Base-by-base conservation (phyloP, 2,329 filamentous ascomycete genomes). In the Fusarium sp. region DNA sequence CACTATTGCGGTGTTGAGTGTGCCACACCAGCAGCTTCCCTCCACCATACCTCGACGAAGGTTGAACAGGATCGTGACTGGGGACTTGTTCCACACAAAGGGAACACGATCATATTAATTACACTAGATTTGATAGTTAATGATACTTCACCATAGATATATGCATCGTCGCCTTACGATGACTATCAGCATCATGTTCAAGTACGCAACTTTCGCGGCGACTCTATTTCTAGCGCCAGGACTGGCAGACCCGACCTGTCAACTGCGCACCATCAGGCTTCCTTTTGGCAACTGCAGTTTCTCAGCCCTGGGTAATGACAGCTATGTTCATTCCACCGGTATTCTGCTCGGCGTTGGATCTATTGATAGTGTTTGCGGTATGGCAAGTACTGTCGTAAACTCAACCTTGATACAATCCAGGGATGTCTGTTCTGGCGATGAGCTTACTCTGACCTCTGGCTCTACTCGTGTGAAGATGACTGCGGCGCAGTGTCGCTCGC, bases 231-330 rank as follows among this genome's bases (percentile, higher is more conserved):
- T 26, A 11, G 20, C 20, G 11, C 7, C 5, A 22, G 20, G 40
- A 13, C 7, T 17, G 17, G 40, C 4, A 11, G 40, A 13, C 7
- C 40, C 24, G 26, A 18, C 7, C 18, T 44, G 40, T 24, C 40
- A 44, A 44, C 22, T 44, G 20, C 40, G 18, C 40, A 44, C 40
- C 11, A 44, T 44, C 26, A 11, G 40, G 8, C 40, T 44, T 24
- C 40, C 40, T 24, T 44, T 44, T 26, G 40, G 40, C 40, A 44
- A 44, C 20, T 44, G 40, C 22, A 44, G 40, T 22, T 44, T 44
- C 22, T 17, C 40, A 17, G 40, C 40, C 18, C 26, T 9, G 10
- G n/a, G 20, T 6, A 44, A 44, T 17, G 11, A 44, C 10, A 44
- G 20, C 8, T 17, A 26, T 26, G 40, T 44, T 24, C 20, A 44